phyloP scores from a whole-genome alignment of 2,329 filamentous ascomycete genomes.

The Fusarium tjaetaba region DNA sequence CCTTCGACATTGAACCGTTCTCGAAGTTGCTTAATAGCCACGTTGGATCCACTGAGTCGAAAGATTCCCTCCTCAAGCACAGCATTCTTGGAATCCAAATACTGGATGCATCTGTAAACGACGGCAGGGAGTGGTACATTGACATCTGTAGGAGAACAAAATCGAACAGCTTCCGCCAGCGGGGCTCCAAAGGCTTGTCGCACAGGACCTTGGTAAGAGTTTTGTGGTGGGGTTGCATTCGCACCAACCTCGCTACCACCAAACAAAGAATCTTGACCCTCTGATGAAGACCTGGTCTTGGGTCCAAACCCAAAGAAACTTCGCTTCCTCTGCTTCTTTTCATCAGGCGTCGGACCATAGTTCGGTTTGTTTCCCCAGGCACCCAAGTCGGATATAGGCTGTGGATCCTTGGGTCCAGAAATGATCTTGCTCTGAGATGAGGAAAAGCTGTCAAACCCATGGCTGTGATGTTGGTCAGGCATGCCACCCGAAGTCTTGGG shows the following conservation, averaged over 20 bases:
- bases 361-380: constrained; percentile 85
- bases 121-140: constrained; percentile 86
- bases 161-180: constrained; percentile 85
- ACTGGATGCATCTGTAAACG: constrained; percentile 95
- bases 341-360: constrained; percentile 66
- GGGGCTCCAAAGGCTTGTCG: constrained; percentile 86
- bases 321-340: constrained; percentile 84
- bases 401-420: constrained; percentile 84
- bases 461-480: constrained; percentile 49
- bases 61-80: constrained; percentile 94
- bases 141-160: constrained; percentile 77
- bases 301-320: constrained; percentile 77
- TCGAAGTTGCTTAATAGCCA: constrained; percentile 88
- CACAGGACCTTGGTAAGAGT: constrained; percentile 62
- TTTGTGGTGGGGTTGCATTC: constrained; percentile 55
- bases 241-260: constrained; percentile 59
- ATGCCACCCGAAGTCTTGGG: constrained; percentile 50
- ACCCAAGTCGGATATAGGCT: constrained; percentile 83
- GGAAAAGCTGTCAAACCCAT: constrained; percentile 48
- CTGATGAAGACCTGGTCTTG: constrained; percentile 67
- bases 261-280: constrained; percentile 66
- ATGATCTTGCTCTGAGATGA: constrained; percentile 65
- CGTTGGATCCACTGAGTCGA: constrained; percentile 94
- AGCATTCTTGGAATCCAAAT: constrained; percentile 84
- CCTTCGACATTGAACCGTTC: constrained; percentile 95